phyloP scores from a whole-genome alignment of 1,284 basidiomycete species.

The Coniferiporia weirii region DNA sequence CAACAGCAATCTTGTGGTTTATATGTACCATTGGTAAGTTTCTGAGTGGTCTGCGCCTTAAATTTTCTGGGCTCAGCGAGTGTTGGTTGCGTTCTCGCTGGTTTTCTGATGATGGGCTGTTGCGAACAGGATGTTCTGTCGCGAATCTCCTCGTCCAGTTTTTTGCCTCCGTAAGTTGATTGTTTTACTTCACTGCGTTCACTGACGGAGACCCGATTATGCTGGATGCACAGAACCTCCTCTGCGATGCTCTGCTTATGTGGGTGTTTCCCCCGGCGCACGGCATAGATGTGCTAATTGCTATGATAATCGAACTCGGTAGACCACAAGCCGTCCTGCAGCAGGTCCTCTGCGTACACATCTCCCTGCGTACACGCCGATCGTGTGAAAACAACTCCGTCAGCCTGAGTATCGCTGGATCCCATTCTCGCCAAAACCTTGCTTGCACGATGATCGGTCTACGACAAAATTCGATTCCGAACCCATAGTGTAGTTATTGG shows the following conservation, averaged over 20 bases:
- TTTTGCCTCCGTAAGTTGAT: slow-evolving; percentile 8
- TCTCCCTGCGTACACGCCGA: slow-evolving; percentile 2
- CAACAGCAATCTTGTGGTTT: slow-evolving; percentile 3
- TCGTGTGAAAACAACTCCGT: background rate
- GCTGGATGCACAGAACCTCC: background rate
- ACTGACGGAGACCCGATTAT: too few relatives aligned
- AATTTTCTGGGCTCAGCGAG: too few relatives aligned
- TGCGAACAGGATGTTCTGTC: background rate
- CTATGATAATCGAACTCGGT: too few relatives aligned
- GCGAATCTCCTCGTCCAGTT: slow-evolving; percentile 10
- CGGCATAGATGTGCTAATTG: background rate
- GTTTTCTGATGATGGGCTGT: too few relatives aligned
- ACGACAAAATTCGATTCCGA: too few relatives aligned
- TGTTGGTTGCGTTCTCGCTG: too few relatives aligned
- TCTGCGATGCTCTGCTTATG: slow-evolving; percentile 10
- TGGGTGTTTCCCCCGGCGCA: background rate
- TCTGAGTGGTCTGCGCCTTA: too few relatives aligned
- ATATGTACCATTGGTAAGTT: slow-evolving; percentile 2
- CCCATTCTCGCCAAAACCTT: too few relatives aligned
- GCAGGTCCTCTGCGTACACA: slow-evolving; percentile 8
- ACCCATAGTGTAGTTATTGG: too few relatives aligned
- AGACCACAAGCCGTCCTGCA: slow-evolving; percentile 10
- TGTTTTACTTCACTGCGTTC: background rate
- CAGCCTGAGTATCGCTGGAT: too few relatives aligned
- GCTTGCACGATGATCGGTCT: too few relatives aligned